Conservation (phyloP, 768 basidiomycete genomes). For the Sutorius australiensis region DNA sequence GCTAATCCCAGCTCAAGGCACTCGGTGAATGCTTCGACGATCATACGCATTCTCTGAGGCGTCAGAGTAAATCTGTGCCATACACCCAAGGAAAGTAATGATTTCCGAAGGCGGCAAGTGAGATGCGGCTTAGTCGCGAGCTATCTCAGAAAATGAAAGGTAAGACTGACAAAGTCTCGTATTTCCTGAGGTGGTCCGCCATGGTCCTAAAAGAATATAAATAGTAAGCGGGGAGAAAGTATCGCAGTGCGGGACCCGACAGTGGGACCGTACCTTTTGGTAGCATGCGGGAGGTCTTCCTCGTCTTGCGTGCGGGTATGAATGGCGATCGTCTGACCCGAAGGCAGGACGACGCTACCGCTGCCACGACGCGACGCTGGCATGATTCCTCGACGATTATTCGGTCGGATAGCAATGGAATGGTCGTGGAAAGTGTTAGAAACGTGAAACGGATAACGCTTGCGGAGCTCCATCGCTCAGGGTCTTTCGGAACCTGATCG, state of each 20-base stretch:
- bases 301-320: constrained; percentile 88
- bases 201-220: constrained; percentile 59
- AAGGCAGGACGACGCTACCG: constrained; percentile 65
- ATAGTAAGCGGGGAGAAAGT: constrained; percentile 5
- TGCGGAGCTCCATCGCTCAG: constrained; percentile 19
- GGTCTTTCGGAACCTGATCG: constrained; percentile 6
- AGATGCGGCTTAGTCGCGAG: constrained; percentile 3
- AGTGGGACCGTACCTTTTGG: constrained; percentile 66
- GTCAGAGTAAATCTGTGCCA: constrained; percentile 72
- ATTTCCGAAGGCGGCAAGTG: background rate
- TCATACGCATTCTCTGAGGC: constrained; percentile 92
- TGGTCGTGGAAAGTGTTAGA: constrained; percentile 18
- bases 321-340: constrained; percentile 76
- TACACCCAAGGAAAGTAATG: background rate
- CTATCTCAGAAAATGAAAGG: background rate
- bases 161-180: constrained; percentile 72
- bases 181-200: constrained; percentile 90
- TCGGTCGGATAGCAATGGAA: background rate
- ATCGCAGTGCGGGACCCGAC: no score
- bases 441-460: background rate
- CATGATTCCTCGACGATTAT: constrained; percentile 37
- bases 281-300: constrained; percentile 87
- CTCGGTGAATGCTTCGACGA: constrained; percentile 94
- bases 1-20: constrained; percentile 82
- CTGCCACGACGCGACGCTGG: constrained; percentile 74